Evolutionary conservation across 768 basidiomycete genomes (phyloP).

Genomic region (Cystobasidium ongulense): DNA sequence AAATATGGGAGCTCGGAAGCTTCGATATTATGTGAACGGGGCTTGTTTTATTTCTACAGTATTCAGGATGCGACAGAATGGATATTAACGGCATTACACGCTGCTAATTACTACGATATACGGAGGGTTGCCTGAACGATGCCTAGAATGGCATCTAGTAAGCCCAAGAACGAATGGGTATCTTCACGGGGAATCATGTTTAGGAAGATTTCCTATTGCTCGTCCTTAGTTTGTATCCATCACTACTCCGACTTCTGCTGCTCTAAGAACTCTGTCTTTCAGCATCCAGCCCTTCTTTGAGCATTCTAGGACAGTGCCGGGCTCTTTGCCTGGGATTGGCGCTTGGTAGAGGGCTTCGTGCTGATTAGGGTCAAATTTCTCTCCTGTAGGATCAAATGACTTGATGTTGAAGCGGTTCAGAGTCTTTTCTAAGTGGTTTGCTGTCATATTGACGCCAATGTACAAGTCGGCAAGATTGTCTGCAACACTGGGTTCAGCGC

Average conservation of each 20-base stretch:
- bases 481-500: constrained; percentile 43
- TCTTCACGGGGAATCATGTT: neutral
- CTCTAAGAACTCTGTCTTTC: constrained; percentile 83
- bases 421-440: constrained; percentile 77
- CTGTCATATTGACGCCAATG: constrained; percentile 82
- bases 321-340: constrained; percentile 74
- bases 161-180: neutral
- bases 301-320: constrained; percentile 82
- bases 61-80: constrained; percentile 3
- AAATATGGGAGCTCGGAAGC: neutral
- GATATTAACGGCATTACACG: neutral
- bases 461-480: constrained; percentile 52
- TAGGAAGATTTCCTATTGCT: neutral
- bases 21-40: neutral
- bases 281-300: constrained; percentile 85
- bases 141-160: neutral
- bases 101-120: neutral
- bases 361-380: constrained; percentile 84
- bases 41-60: neutral
- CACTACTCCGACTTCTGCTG: constrained; percentile 93
- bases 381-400: constrained; percentile 82
- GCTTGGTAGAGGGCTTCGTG: constrained; percentile 95
- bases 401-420: constrained; percentile 86
- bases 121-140: neutral
- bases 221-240: neutral